These are phyloP conservation scores for Phanerochaete sordida DNA, from an alignment of 768 basidiomycete genomes.

Conservation along the genomic window DNA sequence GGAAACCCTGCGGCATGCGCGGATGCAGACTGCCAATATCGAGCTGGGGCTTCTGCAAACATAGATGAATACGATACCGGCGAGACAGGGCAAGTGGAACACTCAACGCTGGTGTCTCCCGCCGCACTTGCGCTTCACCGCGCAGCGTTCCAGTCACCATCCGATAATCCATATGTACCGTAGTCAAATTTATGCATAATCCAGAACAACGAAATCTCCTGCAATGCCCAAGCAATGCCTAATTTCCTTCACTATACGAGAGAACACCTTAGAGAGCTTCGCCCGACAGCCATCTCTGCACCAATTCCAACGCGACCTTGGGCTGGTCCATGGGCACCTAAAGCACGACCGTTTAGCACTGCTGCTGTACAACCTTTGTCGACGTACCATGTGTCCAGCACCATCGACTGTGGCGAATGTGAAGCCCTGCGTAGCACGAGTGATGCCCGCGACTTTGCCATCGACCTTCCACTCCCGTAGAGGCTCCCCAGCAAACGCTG, in stretches of 20 bases:
- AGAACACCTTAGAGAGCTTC: constrained; percentile 15
- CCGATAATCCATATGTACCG: not conserved
- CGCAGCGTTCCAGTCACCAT: not conserved
- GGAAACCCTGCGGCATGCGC: not conserved
- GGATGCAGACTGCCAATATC: not conserved
- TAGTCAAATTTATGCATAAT: not conserved
- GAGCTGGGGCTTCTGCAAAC: not conserved
- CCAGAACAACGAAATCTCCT: not conserved
- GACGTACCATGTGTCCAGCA: constrained; percentile 71
- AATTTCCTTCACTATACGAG: too few species aligned
- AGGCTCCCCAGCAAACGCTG: constrained; percentile 39
- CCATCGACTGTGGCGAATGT: constrained; percentile 60
- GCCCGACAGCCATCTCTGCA: constrained; percentile 45
- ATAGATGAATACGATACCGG: too few species aligned
- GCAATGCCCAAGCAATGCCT: too few species aligned
- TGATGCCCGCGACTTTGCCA: constrained; percentile 49
- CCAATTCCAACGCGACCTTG: constrained; percentile 45
- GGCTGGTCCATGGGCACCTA: constrained; percentile 66
- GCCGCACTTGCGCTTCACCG: not conserved
- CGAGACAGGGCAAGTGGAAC: too few species aligned
- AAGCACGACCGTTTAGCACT: not conserved
- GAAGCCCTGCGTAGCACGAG: constrained; percentile 49
- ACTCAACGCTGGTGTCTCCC: not conserved
- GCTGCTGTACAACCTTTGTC: not conserved
- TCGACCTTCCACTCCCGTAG: constrained; percentile 55